phyloP scores from a whole-genome alignment of 2,329 filamentous ascomycete species.

The Malbranchea cinnamomea region DNA sequence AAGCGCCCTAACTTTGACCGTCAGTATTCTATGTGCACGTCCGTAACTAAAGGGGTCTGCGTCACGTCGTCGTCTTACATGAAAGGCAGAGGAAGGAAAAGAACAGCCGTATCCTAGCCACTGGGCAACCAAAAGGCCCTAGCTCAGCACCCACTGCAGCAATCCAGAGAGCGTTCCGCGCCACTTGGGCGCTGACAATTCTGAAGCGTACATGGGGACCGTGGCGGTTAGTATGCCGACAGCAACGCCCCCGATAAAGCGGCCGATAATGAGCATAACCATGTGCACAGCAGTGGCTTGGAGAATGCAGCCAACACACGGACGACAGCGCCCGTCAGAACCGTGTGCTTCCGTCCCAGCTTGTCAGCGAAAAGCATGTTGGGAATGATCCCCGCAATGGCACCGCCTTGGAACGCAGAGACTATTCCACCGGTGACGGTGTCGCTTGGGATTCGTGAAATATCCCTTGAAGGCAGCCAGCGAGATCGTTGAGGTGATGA shows the following conservation, averaged over 20 bases:
- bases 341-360: slow-evolving; percentile 19
- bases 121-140: slow-evolving; percentile 28
- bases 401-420: slow-evolving; percentile 17
- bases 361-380: slow-evolving; percentile 21
- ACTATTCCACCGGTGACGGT: neutral
- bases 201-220: slow-evolving; percentile 33
- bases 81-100: slow-evolving; percentile 21
- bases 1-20: slow-evolving; percentile 26
- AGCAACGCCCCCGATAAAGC: slow-evolving; percentile 35
- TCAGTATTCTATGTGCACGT: too few relatives aligned
- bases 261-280: slow-evolving; percentile 35
- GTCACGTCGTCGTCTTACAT: too few relatives aligned
- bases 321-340: slow-evolving; percentile 21
- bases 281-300: slow-evolving; percentile 23
- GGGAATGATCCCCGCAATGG: slow-evolving; percentile 22
- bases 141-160: slow-evolving; percentile 32
- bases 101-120: slow-evolving; percentile 37
- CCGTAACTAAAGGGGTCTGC: too few relatives aligned
- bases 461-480: slow-evolving; percentile 18
- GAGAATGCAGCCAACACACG: slow-evolving; percentile 21
- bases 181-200: slow-evolving; percentile 25
- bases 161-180: slow-evolving; percentile 27
- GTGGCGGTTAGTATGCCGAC: slow-evolving; percentile 35
- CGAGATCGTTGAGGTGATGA: slow-evolving; percentile 23
- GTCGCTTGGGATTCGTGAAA: neutral